Percentiles rank a stretch among this genome's conserved stretches.
Evolutionary conservation across 306 rosid species (phyloP).

Genomic region (Acacia acuminata): DNA sequence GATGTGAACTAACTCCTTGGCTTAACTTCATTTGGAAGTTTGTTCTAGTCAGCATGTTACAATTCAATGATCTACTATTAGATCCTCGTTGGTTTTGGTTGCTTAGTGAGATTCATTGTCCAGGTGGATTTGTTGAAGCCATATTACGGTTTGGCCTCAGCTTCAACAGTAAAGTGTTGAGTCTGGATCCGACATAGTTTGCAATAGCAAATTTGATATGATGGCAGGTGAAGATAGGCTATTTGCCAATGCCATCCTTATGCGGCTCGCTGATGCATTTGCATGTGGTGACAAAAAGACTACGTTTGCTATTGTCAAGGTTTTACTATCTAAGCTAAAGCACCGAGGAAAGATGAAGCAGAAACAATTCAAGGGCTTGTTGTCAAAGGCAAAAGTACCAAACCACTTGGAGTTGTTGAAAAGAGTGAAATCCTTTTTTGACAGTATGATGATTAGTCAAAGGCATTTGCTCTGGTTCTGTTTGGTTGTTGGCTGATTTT

Average conservation of each 20-base stretch:
- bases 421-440: constrained; percentile 66
- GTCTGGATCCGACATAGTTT: constrained; percentile 47
- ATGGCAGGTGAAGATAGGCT: constrained; percentile 77
- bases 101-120: constrained; percentile 15
- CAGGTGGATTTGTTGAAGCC: constrained; percentile 54
- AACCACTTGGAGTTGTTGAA: constrained; percentile 60
- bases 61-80: neutral
- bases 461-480: constrained; percentile 65
- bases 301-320: constrained; percentile 54
- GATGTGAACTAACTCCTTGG: neutral
- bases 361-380: constrained; percentile 49
- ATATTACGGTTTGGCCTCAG: constrained; percentile 52
- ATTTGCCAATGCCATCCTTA: constrained; percentile 71
- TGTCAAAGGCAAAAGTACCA: constrained; percentile 58
- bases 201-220: constrained; percentile 54
- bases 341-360: constrained; percentile 41
- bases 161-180: constrained; percentile 68
- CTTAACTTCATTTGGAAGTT: neutral
- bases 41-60: neutral
- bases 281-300: constrained; percentile 50
- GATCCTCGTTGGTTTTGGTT: neutral
- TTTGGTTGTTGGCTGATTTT: constrained; percentile 89
- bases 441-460: constrained; percentile 53
- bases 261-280: constrained; percentile 82
- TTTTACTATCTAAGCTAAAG: constrained; percentile 55